Percentiles rank a stretch among this genome's conserved stretches.
These are phyloP conservation scores for Penicillium cosmopolitanum DNA, from an alignment of 495 filamentous ascomycete species.

Conservation along the genomic window DNA sequence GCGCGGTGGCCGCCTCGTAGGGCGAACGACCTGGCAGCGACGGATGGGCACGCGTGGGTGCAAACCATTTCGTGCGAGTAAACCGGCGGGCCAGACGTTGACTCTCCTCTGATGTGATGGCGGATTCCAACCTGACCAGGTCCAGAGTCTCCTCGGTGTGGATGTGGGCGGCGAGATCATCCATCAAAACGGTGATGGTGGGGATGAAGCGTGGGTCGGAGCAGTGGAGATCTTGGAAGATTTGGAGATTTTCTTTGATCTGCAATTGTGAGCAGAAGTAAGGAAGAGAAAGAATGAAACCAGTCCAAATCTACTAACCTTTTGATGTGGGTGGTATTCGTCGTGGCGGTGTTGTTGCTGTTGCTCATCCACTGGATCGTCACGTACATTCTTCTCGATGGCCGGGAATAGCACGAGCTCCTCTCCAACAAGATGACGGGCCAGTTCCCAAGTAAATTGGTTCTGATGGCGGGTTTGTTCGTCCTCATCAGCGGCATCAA, in stretches of 20 bases:
- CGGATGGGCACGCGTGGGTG: conserved; percentile 61
- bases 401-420: conserved; percentile 72
- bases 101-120: conserved; percentile 43
- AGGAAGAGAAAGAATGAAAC: background rate
- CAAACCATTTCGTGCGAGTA: conserved; percentile 62
- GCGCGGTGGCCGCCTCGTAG: conserved; percentile 31
- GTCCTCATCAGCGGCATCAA: conserved; percentile 51
- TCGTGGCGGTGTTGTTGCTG: conserved; percentile 24
- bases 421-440: conserved; percentile 65
- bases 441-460: conserved; percentile 69
- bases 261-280: conserved; percentile 31
- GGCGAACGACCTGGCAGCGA: conserved; percentile 31
- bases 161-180: conserved; percentile 56
- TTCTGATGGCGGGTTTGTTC: conserved; percentile 61
- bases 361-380: conserved; percentile 52
- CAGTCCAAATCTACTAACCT: conserved; percentile 34
- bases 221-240: conserved; percentile 58
- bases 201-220: conserved; percentile 52
- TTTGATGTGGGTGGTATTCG: conserved; percentile 43
- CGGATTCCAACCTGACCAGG: conserved; percentile 53
- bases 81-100: conserved; percentile 55
- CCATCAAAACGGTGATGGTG: conserved; percentile 56
- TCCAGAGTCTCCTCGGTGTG: conserved; percentile 61
- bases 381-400: conserved; percentile 59
- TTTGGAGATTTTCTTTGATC: conserved; percentile 64